A percentile compares a stretch with the other conserved stretches of the same genome.
These are phyloP conservation scores for Neofusicoccum parvum DNA, from an alignment of 2,329 filamentous ascomycete species.

Conservation along the genomic window DNA sequence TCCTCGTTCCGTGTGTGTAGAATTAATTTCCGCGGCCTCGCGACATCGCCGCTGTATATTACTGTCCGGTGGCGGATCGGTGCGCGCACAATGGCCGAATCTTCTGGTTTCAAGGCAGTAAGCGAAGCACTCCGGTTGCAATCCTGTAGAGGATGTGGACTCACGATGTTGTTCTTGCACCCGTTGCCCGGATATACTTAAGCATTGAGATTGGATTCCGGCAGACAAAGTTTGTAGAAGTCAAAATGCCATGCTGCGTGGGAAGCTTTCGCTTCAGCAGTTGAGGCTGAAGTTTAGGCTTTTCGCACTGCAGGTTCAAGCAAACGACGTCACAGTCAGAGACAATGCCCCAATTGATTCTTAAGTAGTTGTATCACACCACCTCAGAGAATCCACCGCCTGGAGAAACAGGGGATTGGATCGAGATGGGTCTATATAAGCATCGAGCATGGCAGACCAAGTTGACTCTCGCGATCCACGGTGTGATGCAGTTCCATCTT, in stretches of 20 bases:
- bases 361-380: too few species aligned
- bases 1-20: neutral
- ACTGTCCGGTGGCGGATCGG: neutral
- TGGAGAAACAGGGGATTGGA: too few species aligned
- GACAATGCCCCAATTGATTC: neutral
- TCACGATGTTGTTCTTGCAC: neutral
- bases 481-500: too few species aligned
- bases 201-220: neutral
- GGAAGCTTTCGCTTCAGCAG: neutral
- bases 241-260: neutral
- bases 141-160: neutral
- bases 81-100: neutral
- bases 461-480: too few species aligned
- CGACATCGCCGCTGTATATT: neutral
- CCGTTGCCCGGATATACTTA: neutral
- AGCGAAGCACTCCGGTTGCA: neutral
- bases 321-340: neutral
- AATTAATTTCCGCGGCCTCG: neutral
- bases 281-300: neutral
- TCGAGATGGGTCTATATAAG: too few species aligned
- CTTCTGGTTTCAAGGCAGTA: neutral
- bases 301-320: neutral
- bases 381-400: too few species aligned
- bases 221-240: neutral
- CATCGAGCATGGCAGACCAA: too few species aligned